Conservation (phyloP, 75 land plant genomes). For the Selaginella moellendorffii region DNA sequence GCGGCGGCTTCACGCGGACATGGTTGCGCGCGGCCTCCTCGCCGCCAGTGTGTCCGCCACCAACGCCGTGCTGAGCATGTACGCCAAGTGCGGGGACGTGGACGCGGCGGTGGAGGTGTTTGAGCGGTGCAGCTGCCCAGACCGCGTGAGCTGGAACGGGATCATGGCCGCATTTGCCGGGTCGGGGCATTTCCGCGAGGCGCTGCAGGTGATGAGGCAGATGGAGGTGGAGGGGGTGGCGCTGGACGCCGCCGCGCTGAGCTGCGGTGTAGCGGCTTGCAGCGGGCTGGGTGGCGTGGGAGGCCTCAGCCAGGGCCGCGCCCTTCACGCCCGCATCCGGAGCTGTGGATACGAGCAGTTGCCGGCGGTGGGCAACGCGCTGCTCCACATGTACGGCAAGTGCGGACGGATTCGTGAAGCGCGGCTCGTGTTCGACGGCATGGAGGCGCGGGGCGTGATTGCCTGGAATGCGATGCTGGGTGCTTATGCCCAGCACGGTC, state of each 20-base stretch:
- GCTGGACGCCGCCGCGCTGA: background rate
- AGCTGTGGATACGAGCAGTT: too few species aligned
- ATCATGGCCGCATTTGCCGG: background rate
- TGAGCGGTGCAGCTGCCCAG: background rate
- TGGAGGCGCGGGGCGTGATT: too few species aligned
- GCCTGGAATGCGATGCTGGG: too few species aligned
- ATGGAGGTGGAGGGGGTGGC: background rate
- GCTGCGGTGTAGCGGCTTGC: background rate
- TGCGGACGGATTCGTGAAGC: background rate
- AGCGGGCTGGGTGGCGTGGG: background rate
- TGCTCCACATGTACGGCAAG: background rate
- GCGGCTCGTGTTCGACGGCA: background rate
- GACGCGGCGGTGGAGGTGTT: background rate
- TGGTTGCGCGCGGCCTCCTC: background rate
- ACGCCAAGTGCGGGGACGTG: background rate
- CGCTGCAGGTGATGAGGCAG: background rate
- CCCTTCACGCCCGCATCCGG: background rate
- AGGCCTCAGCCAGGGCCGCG: background rate
- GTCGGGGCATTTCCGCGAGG: background rate
- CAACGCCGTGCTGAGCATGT: background rate
- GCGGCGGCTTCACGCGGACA: background rate
- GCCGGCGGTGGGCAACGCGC: background rate
- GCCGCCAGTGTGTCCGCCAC: background rate
- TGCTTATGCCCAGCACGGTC: constrained; percentile 20
- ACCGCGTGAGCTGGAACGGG: constrained; percentile 1